Base-by-base conservation (phyloP, 805 yeast species). In the Schizosaccharomyces japonicus region DNA sequence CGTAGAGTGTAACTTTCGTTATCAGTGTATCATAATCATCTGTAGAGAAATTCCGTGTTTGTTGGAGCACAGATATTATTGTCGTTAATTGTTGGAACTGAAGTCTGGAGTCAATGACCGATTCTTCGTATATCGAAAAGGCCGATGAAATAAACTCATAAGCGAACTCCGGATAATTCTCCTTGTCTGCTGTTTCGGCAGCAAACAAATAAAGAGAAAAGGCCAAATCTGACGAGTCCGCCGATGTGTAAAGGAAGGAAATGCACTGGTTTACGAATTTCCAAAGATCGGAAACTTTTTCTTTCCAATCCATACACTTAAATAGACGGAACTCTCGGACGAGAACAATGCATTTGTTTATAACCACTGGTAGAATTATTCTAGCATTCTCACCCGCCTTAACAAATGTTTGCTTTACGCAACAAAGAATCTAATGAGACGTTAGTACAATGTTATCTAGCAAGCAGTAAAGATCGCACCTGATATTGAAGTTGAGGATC, bases 91-190 rank as follows among this genome's bases (percentile, higher is more conserved):
- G 69, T 53, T 71, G 74, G 55, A 63, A 71, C 55, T 73, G 78
- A 1, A 70, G 63, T 26, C 67, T 63, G 0, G 76, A 68, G 50
- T 73, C 76, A 30, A 71, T 64, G 21, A 73, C 59, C 6, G 69
- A 59, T 54, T 73, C 77, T 60, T 87, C 96, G 58, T 82, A 85
- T 0, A 83, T 70, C 1, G 85, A 71, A 58, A 85, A 81, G 3
- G 93, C 78, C 59, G 84, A 92, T 32, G 81, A 85, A 60, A 78
- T 82, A 56, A 83, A 76, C 62, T 90, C 98, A 62, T 81, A 81
- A 13, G 87, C 67, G 28, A 83, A 75, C 50, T 79, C 83, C 50
- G 76, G 78, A 13, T 34, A 17, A 15, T 69, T 65, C 26, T 78
- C 65, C 59, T 80, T 87, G 58, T 90, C 94, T 0, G 95, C 87